A percentile compares a stretch with the other conserved stretches of the same genome.
These are phyloP conservation scores for Kingdonia uniflora DNA, from an alignment of 164 flowering plant genomes.

Conservation along the genomic window DNA sequence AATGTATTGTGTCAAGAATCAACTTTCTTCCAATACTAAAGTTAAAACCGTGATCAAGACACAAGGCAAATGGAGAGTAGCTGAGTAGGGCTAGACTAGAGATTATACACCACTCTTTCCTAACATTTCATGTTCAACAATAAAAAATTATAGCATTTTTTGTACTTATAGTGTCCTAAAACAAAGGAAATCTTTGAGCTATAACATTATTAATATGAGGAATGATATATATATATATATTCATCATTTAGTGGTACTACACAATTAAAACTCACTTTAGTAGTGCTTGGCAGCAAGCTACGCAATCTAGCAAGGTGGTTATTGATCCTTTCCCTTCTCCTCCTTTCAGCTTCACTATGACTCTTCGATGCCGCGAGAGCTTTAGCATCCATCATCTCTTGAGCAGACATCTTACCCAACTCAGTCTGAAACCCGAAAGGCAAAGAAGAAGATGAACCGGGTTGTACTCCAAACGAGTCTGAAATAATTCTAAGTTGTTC, in stretches of 20 bases:
- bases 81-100: no score
- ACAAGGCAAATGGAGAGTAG: no score
- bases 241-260: neutral
- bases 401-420: conserved; percentile 75
- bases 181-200: no score
- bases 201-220: no score
- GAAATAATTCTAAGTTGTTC: conserved; percentile 46
- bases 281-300: conserved; percentile 85
- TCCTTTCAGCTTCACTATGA: conserved; percentile 95
- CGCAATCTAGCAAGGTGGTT: conserved; percentile 84
- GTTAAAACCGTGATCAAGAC: no score
- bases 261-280: conserved; percentile 68
- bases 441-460: conserved; percentile 29
- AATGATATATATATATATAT: neutral
- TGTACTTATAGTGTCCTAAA: no score
- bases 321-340: conserved; percentile 90
- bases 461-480: conserved; percentile 38
- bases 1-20: no score
- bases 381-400: conserved; percentile 97
- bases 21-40: no score
- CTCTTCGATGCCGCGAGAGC: conserved; percentile 97
- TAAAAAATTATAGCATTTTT: no score
- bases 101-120: neutral
- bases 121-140: neutral
- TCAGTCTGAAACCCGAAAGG: conserved; percentile 65